A percentile compares a stretch with the other conserved stretches of the same genome.
These are phyloP conservation scores for Condylostoma magnum DNA, from an alignment of 169 alveolate species.

Conservation along the genomic window DNA sequence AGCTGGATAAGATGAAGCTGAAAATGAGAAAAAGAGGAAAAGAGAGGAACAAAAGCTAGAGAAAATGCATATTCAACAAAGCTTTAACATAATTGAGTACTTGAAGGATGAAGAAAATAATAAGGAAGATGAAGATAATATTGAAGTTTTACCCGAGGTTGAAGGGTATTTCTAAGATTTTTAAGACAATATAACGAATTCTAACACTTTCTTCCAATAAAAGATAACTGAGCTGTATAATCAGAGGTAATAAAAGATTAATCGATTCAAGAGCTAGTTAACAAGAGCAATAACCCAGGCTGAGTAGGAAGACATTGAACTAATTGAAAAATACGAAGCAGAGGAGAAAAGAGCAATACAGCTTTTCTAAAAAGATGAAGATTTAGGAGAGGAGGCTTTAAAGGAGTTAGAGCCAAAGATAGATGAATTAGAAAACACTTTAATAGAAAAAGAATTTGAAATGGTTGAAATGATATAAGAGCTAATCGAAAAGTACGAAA, in stretches of 20 bases:
- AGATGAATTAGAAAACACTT: constrained; percentile 51
- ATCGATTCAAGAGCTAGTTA: constrained; percentile 39
- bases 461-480: constrained; percentile 39
- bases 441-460: constrained; percentile 50
- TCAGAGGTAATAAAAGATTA: constrained; percentile 35
- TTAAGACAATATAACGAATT: constrained; percentile 42
- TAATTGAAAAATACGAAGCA: constrained; percentile 41
- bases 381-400: constrained; percentile 36
- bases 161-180: constrained; percentile 32
- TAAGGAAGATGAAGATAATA: constrained; percentile 40
- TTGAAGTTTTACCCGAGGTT: constrained; percentile 42
- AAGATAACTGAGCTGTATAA: constrained; percentile 39
- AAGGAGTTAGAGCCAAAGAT: constrained; percentile 28
- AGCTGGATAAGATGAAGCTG: constrained; percentile 36
- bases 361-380: constrained; percentile 36
- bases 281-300: constrained; percentile 50
- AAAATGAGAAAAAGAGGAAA: constrained; percentile 29
- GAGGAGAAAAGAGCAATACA: constrained; percentile 33
- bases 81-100: constrained; percentile 41
- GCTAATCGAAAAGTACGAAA: constrained; percentile 40
- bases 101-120: constrained; percentile 40
- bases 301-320: constrained; percentile 53
- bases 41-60: constrained; percentile 15
- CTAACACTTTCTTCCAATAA: constrained; percentile 28
- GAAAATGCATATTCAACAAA: constrained; percentile 50